phyloP scores from a whole-genome alignment of 257 asterid genomes.

The Salvia hispanica region DNA sequence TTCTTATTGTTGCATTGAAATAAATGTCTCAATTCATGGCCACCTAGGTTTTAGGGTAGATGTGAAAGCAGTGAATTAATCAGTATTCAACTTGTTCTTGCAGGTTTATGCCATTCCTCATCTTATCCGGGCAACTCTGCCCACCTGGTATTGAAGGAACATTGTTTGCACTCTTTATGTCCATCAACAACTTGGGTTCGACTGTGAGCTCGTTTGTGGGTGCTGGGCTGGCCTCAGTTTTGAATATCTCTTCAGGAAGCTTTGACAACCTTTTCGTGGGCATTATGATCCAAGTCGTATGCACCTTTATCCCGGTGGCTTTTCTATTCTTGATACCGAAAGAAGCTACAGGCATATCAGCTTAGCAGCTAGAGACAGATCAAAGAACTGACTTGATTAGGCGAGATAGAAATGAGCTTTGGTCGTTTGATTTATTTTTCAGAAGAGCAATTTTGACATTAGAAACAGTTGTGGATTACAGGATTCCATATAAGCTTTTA shows the following conservation, averaged over 20 bases:
- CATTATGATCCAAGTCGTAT: conserved; percentile 59
- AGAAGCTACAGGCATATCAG: conserved; percentile 81
- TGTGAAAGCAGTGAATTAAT: conserved; percentile 4
- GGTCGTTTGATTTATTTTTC: conserved; percentile 29
- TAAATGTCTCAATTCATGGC: conserved; percentile 1
- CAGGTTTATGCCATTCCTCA: conserved; percentile 97
- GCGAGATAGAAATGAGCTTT: not conserved
- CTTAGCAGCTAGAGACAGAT: conserved; percentile 42
- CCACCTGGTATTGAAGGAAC: conserved; percentile 98
- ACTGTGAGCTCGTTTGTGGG: conserved; percentile 82
- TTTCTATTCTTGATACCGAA: conserved; percentile 83
- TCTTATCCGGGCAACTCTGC: conserved; percentile 94
- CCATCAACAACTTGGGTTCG: conserved; percentile 83
- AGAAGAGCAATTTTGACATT: conserved; percentile 28
- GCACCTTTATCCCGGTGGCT: conserved; percentile 63
- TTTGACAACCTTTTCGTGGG: conserved; percentile 70
- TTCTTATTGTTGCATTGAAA: conserved; percentile 7
- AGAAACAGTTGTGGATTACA: not conserved
- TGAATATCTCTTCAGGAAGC: conserved; percentile 85
- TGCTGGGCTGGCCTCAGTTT: conserved; percentile 75
- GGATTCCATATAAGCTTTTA: not conserved
- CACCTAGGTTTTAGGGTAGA: not conserved
- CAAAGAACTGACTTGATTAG: conserved; percentile 11
- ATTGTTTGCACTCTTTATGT: conserved; percentile 88
- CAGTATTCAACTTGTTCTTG: conserved; percentile 27